Evolutionary conservation across 2,329 filamentous ascomycete species (phyloP).

Genomic region (Thelonectria olida): DNA sequence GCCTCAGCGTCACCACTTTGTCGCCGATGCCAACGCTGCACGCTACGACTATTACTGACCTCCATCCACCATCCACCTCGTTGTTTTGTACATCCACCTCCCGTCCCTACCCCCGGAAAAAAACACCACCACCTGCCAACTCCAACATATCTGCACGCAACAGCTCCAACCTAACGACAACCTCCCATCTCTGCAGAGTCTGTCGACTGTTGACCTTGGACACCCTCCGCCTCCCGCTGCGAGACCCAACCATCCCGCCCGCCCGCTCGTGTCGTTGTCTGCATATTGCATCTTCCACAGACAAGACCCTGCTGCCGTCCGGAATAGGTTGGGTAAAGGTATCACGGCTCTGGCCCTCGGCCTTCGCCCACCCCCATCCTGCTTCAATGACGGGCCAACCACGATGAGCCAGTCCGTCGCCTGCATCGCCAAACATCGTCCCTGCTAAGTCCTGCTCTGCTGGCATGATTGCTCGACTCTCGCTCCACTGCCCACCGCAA

Average conservation of each 20-base stretch:
- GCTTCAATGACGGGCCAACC: conserved; percentile 46
- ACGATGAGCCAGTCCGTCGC: conserved; percentile 46
- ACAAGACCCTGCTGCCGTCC: conserved; percentile 36
- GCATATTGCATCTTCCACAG: conserved; percentile 27
- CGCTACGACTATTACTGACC: conserved; percentile 28
- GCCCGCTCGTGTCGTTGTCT: conserved; percentile 36
- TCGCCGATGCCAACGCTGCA: conserved; percentile 13
- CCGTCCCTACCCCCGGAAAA: conserved; percentile 16
- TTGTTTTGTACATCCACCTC: conserved; percentile 33
- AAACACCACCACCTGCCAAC: conserved; percentile 1
- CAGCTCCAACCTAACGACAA: conserved; percentile 8
- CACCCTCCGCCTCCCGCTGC: conserved; percentile 14
- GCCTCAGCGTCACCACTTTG: conserved; percentile 35
- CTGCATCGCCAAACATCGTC: conserved; percentile 40
- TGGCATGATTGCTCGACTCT: conserved; percentile 46
- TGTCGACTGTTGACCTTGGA: conserved; percentile 17
- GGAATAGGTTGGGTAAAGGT: conserved; percentile 42
- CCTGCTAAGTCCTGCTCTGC: conserved; percentile 42
- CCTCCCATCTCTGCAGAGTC: conserved; percentile 11
- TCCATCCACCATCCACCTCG: conserved; percentile 32
- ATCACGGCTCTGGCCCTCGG: conserved; percentile 31
- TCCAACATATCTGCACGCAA: conserved; percentile 8
- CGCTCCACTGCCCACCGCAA: conserved; percentile 39
- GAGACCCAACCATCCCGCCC: conserved; percentile 36
- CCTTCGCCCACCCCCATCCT: conserved; percentile 31